Evolutionary conservation across 345 rosid genomes (phyloP).

Genomic region (Schrenkiella parvula): DNA sequence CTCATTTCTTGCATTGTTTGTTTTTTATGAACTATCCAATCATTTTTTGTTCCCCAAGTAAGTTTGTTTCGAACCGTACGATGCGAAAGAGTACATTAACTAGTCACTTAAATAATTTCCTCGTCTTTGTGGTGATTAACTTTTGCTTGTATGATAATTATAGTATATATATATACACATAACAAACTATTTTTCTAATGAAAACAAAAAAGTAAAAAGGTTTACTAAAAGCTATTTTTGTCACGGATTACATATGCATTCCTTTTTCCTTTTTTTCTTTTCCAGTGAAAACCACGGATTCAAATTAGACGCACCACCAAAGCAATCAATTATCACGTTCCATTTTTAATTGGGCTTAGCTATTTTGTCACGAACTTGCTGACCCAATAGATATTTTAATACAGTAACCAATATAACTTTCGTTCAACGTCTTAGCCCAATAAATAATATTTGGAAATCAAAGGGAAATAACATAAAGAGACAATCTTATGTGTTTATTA

Average conservation of each 20-base stretch:
- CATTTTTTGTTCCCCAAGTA: neutral
- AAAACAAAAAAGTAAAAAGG: neutral
- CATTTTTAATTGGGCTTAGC: neutral
- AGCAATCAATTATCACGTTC: neutral
- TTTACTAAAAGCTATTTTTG: neutral
- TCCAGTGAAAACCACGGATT: neutral
- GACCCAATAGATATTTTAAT: neutral
- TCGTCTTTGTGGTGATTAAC: neutral
- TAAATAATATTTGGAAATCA: neutral
- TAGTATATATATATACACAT: neutral
- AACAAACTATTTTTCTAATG: neutral
- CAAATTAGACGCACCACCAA: neutral
- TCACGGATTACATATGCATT: neutral
- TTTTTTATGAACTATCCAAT: too few relatives aligned
- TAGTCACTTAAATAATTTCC: too few relatives aligned
- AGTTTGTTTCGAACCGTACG: neutral
- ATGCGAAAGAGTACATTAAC: neutral
- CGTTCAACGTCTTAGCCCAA: neutral
- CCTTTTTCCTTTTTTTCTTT: neutral
- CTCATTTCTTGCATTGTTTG: neutral
- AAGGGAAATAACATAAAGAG: neutral
- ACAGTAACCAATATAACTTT: neutral
- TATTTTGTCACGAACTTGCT: neutral
- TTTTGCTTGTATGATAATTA: neutral
- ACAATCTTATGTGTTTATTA: neutral